These are phyloP conservation scores for Suillus hirtellus DNA, from an alignment of 768 basidiomycete genomes.

Conservation along the genomic window DNA sequence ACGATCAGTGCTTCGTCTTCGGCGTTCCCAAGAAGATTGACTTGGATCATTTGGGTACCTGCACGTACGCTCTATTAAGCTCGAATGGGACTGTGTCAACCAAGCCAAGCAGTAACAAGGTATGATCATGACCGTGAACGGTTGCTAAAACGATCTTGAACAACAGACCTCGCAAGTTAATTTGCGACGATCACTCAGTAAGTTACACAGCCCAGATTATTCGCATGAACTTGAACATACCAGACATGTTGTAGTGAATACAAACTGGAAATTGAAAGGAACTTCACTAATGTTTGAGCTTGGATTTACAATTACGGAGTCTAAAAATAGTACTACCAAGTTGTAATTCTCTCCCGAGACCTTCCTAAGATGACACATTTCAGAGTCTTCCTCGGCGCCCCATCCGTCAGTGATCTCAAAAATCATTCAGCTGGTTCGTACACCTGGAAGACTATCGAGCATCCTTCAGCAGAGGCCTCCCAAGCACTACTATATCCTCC, in stretches of 20 bases:
- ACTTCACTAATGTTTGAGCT: not conserved
- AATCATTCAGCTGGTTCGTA: conserved; percentile 35
- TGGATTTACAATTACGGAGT: not conserved
- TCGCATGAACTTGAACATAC: not conserved
- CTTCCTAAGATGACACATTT: conserved; percentile 33
- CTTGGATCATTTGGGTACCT: not conserved
- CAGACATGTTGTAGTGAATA: not conserved
- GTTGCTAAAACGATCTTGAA: not conserved
- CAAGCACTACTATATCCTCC: conserved; percentile 40
- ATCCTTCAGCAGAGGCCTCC: conserved; percentile 19
- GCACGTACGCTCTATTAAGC: not conserved
- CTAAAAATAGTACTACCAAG: conserved; percentile 1
- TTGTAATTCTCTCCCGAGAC: too few species aligned
- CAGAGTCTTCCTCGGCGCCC: conserved; percentile 56
- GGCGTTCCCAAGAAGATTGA: not conserved
- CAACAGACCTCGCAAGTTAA: not conserved
- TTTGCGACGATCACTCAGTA: not conserved
- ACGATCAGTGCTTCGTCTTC: not conserved
- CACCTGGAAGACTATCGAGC: conserved; percentile 48
- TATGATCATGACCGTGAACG: not conserved
- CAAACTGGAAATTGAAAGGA: not conserved
- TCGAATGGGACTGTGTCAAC: not conserved
- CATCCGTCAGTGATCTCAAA: conserved; percentile 34
- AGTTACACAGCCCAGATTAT: not conserved
- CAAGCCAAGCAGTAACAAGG: not conserved